Evolutionary conservation across 306 rosid genomes (phyloP).

Genomic region (Medicago arabica): DNA sequence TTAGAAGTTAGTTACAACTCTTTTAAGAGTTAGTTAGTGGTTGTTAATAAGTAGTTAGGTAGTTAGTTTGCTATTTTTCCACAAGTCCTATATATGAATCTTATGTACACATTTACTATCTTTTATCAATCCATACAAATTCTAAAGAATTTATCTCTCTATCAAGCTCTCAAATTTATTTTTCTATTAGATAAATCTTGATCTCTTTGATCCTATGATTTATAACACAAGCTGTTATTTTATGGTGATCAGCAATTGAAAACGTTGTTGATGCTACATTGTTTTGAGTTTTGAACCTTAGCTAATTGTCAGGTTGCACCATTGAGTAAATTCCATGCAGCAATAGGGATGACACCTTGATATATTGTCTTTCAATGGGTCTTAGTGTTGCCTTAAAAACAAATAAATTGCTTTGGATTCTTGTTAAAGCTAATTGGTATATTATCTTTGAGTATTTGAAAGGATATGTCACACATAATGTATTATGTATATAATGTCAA

Average conservation of each 20-base stretch:
- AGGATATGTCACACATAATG: constrained; percentile 25
- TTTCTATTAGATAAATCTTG: background rate
- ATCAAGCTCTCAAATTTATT: too few relatives aligned
- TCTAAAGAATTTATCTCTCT: too few relatives aligned
- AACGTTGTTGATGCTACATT: background rate
- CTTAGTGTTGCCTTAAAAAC: constrained; percentile 54
- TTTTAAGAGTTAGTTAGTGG: too few relatives aligned
- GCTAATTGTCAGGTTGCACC: constrained; percentile 53
- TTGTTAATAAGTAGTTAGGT: too few relatives aligned
- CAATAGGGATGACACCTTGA: constrained; percentile 40
- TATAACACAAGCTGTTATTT: background rate
- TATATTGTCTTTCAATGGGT: constrained; percentile 47
- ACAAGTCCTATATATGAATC: too few relatives aligned
- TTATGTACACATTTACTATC: too few relatives aligned
- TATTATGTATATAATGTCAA: constrained; percentile 9
- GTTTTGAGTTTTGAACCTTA: constrained; percentile 45
- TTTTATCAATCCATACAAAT: too few relatives aligned
- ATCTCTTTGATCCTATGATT: background rate
- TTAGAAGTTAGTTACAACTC: background rate
- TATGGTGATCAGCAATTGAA: background rate
- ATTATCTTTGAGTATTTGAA: constrained; percentile 36
- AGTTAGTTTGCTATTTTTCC: too few relatives aligned
- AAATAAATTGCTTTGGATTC: constrained; percentile 69
- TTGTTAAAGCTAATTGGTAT: constrained; percentile 44
- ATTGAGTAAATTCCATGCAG: constrained; percentile 37